Conservation (phyloP, 257 asterid species). For the Paraleonurus japonicus region DNA sequence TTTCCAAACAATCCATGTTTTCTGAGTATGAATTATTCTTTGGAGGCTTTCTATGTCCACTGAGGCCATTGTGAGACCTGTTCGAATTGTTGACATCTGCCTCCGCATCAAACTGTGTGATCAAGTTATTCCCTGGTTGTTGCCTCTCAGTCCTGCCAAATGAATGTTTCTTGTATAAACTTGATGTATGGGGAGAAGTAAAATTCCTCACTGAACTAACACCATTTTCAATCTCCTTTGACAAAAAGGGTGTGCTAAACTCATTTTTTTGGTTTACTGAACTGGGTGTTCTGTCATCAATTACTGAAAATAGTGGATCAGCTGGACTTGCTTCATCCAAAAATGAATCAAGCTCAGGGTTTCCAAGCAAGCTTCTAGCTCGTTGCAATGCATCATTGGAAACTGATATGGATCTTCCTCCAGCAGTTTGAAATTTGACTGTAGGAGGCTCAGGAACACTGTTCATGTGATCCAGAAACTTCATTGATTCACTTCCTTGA, state of each 20-base stretch:
- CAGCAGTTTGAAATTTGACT: slow-evolving; percentile 89
- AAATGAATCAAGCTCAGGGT: slow-evolving; percentile 55
- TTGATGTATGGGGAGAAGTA: slow-evolving; percentile 63
- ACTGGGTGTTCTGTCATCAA: slow-evolving; percentile 32
- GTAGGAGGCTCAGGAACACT: slow-evolving; percentile 56
- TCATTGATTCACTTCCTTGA: slow-evolving; percentile 30
- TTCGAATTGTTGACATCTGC: slow-evolving; percentile 42
- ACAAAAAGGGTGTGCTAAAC: slow-evolving; percentile 45
- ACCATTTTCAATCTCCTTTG: slow-evolving; percentile 34
- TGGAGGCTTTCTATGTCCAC: slow-evolving; percentile 31
- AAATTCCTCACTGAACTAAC: slow-evolving; percentile 43
- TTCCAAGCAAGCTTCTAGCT: slow-evolving; percentile 84
- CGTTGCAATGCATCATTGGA: slow-evolving; percentile 82
- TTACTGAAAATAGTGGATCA: slow-evolving; percentile 39
- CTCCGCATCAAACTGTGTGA: slow-evolving; percentile 79
- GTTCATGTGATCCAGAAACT: slow-evolving; percentile 39
- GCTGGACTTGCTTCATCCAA: slow-evolving; percentile 41
- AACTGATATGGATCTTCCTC: slow-evolving; percentile 91
- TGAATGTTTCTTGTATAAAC: slow-evolving; percentile 40
- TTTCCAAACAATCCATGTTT: slow-evolving; percentile 31
- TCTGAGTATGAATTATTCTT: slow-evolving; percentile 26
- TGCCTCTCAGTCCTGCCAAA: slow-evolving; percentile 40
- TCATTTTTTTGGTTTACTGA: slow-evolving; percentile 36
- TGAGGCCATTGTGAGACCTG: slow-evolving; percentile 31
- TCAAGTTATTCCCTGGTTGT: slow-evolving; percentile 67